A percentile compares a stretch with the other conserved stretches of the same genome.
phyloP scores from a whole-genome alignment of 345 rosid genomes.

The Populus deltoides region DNA sequence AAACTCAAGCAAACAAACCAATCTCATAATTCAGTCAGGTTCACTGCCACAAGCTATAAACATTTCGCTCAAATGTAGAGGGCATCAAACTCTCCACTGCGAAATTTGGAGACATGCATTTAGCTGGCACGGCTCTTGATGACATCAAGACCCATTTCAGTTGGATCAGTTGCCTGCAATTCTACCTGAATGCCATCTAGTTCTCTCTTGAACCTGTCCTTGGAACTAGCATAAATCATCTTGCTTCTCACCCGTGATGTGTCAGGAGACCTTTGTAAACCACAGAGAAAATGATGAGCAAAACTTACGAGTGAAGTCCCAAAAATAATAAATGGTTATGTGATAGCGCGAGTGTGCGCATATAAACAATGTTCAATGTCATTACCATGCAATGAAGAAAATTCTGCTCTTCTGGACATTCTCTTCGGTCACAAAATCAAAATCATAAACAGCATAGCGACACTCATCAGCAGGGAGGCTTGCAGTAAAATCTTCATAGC shows the following conservation, averaged over 20 bases:
- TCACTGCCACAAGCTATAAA: conserved; percentile 24
- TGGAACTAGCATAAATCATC: conserved; percentile 65
- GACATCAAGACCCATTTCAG: conserved; percentile 59
- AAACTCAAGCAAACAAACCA: conserved; percentile 19
- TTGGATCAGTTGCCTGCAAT: conserved; percentile 63
- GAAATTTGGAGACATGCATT: background rate
- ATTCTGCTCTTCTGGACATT: conserved; percentile 54
- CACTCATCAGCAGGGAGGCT: conserved; percentile 53
- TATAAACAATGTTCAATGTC: background rate
- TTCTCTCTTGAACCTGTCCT: conserved; percentile 64
- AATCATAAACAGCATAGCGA: conserved; percentile 44
- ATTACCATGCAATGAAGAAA: conserved; percentile 55
- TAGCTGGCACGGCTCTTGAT: conserved; percentile 49
- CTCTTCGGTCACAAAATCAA: conserved; percentile 57
- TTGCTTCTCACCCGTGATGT: conserved; percentile 56
- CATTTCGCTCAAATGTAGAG: conserved; percentile 26
- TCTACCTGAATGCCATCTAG: conserved; percentile 56
- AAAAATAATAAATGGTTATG: background rate
- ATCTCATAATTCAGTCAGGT: conserved; percentile 20
- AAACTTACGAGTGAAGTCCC: background rate
- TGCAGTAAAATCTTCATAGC: conserved; percentile 47
- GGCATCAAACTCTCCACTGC: conserved; percentile 4
- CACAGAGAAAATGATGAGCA: background rate
- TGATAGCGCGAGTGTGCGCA: background rate
- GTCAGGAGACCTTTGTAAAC: conserved; percentile 49